Evolutionary conservation across 768 basidiomycete species (phyloP).

Genomic region (Boletellus ananiceps): DNA sequence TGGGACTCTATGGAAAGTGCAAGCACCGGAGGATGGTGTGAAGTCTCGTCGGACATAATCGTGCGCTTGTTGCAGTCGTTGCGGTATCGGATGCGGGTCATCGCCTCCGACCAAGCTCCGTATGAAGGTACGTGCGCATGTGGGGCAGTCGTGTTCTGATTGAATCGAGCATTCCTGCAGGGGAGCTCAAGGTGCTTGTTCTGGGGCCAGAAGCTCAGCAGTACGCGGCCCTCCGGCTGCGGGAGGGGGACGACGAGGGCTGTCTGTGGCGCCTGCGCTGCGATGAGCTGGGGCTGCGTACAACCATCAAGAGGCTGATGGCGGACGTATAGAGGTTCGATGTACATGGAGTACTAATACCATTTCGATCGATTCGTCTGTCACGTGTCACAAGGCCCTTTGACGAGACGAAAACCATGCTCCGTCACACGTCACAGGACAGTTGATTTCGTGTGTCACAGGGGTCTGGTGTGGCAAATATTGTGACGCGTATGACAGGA

Average conservation of each 20-base stretch:
- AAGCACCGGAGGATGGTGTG: conserved; percentile 66
- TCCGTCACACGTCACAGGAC: no score
- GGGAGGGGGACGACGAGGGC: conserved; percentile 61
- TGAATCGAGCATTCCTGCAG: conserved; percentile 31
- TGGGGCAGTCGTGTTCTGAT: not conserved
- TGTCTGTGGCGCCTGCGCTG: conserved; percentile 70
- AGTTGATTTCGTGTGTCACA: no score
- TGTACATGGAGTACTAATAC: no score
- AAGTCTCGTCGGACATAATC: conserved; percentile 48
- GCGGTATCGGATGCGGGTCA: conserved; percentile 43
- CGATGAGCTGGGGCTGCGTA: conserved; percentile 40
- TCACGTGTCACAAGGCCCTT: no score
- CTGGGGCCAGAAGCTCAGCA: conserved; percentile 20
- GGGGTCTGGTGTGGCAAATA: no score
- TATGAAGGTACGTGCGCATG: conserved; percentile 48
- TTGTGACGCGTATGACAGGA: no score
- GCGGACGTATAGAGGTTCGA: conserved; percentile 10
- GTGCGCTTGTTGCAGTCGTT: conserved; percentile 51
- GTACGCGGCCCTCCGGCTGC: conserved; percentile 48
- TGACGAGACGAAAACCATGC: no score
- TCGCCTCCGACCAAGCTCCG: conserved; percentile 50
- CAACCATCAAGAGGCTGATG: conserved; percentile 42
- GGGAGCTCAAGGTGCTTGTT: conserved; percentile 62
- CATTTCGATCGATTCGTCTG: no score
- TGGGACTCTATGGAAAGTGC: conserved; percentile 53